Percentiles rank a stretch among this genome's conserved stretches.
phyloP scores from a whole-genome alignment of 2,329 filamentous ascomycete species.

The Talaromyces piceae region DNA sequence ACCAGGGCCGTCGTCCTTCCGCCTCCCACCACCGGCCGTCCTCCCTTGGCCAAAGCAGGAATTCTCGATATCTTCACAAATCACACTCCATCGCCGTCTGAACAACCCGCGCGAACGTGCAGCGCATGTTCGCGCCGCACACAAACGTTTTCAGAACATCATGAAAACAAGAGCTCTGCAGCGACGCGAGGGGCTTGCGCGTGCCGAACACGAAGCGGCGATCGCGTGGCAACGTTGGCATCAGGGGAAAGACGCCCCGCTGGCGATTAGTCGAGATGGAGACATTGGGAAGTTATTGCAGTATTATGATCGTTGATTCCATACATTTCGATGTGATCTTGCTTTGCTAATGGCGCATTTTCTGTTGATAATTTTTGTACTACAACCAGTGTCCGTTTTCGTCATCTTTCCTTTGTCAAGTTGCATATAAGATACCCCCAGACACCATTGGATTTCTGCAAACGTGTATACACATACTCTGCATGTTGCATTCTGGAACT shows the following conservation, averaged over 20 bases:
- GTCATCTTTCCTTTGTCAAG: neutral
- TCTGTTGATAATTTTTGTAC: neutral
- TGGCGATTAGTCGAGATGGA: slow-evolving; percentile 3
- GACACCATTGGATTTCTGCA: neutral
- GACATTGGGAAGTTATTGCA: slow-evolving; percentile 5
- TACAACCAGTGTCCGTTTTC: neutral
- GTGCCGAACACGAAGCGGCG: slow-evolving; percentile 9
- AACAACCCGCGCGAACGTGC: slow-evolving; percentile 7
- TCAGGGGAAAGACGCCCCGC: slow-evolving; percentile 4
- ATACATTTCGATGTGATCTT: neutral
- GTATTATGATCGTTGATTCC: slow-evolving; percentile 2
- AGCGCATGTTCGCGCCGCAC: slow-evolving; percentile 1
- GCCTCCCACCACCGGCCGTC: neutral
- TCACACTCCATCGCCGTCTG: slow-evolving; percentile 7
- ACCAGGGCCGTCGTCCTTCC: neutral
- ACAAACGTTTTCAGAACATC: neutral
- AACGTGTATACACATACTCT: neutral
- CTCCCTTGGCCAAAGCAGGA: slow-evolving; percentile 8
- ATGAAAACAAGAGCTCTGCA: slow-evolving; percentile 10
- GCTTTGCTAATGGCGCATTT: neutral
- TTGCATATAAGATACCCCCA: neutral
- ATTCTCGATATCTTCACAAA: slow-evolving; percentile 4
- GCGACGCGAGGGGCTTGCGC: slow-evolving; percentile 8
- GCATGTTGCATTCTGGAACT: neutral
- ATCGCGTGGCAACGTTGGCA: slow-evolving; percentile 5